Conservation (phyloP, 768 basidiomycete genomes). For the Lactarius deliciosus region DNA sequence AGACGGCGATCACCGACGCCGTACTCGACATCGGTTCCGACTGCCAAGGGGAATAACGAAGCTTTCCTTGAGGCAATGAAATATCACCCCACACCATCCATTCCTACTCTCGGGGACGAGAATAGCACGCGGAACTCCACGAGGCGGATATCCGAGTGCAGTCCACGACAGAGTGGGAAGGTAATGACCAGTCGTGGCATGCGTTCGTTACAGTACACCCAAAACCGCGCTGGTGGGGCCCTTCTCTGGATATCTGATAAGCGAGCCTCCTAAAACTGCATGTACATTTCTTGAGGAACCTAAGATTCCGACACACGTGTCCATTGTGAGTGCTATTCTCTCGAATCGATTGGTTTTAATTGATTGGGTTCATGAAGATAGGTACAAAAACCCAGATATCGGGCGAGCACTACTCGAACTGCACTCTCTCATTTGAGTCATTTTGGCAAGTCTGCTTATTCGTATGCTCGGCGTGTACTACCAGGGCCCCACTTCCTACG, state of each 20-base stretch:
- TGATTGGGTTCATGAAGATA: constrained; percentile 32
- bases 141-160: neutral
- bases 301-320: constrained; percentile 63
- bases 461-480: neutral
- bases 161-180: neutral
- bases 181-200: neutral
- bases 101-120: neutral
- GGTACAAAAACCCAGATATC: constrained; percentile 55
- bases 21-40: neutral
- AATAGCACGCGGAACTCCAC: neutral
- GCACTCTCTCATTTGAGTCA: neutral
- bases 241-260: constrained; percentile 6
- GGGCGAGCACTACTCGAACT: constrained; percentile 39
- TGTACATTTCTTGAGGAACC: constrained; percentile 48
- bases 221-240: neutral
- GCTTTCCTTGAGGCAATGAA: neutral
- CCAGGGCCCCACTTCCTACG: constrained; percentile 3
- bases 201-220: neutral
- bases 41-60: neutral
- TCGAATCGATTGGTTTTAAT: neutral
- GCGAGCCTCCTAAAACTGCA: neutral
- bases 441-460: neutral
- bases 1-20: neutral
- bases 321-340: constrained; percentile 48
- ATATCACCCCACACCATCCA: neutral